A percentile compares a stretch with the other conserved stretches of the same genome.
Conservation (phyloP, 768 basidiomycete species). For the Lactarius psammicola region DNA sequence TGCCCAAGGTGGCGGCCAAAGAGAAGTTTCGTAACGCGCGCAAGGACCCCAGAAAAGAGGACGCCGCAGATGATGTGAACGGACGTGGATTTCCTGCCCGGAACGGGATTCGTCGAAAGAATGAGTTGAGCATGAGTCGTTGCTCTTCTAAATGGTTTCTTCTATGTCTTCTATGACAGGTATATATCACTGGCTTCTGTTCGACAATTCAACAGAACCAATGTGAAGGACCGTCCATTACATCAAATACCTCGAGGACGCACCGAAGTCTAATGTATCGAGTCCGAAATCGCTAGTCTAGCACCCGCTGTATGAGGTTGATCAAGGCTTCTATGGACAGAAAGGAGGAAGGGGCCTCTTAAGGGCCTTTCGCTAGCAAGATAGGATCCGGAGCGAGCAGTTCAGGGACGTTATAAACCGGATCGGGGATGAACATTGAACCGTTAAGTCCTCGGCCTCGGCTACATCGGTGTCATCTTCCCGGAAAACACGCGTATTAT, state of each 20-base stretch:
- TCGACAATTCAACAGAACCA: too few species aligned
- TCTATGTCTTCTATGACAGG: not conserved
- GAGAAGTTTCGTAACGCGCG: constrained; percentile 12
- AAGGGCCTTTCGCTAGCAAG: not conserved
- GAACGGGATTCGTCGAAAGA: constrained; percentile 11
- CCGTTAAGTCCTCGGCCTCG: not conserved
- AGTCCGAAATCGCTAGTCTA: not conserved
- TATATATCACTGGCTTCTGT: not conserved
- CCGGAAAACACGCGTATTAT: not conserved
- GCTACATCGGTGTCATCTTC: constrained; percentile 3
- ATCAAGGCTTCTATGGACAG: not conserved
- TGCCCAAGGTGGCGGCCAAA: constrained; percentile 15
- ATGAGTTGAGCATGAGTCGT: constrained; percentile 2
- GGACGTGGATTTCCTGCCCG: not conserved
- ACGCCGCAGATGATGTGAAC: constrained; percentile 11
- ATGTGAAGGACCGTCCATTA: not conserved
- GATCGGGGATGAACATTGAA: not conserved
- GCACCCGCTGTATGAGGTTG: not conserved
- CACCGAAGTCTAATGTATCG: not conserved
- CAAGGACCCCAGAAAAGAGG: not conserved
- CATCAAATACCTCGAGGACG: not conserved
- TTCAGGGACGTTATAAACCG: not conserved
- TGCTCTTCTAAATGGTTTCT: not conserved
- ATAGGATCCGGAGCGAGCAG: too few species aligned
- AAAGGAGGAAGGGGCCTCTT: not conserved